Evolutionary conservation across 345 rosid genomes (phyloP).

Genomic region (Raphanus sativus): DNA sequence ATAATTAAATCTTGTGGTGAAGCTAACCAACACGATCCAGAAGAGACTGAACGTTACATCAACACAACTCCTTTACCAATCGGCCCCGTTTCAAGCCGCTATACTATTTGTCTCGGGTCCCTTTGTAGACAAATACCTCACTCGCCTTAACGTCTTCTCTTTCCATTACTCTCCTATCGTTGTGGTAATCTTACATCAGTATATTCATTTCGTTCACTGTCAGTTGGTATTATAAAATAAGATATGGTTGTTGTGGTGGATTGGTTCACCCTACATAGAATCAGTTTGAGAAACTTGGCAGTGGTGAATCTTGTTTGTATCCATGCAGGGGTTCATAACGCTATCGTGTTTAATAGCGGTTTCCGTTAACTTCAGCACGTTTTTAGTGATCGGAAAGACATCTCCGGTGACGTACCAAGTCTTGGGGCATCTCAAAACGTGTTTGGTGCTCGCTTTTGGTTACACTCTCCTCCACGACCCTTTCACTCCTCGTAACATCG

Average conservation of each 20-base stretch:
- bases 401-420: conserved; percentile 98
- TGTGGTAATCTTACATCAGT: conserved; percentile 47
- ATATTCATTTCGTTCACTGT: neutral
- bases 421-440: conserved; percentile 94
- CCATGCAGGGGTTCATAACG: conserved; percentile 70
- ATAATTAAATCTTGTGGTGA: neutral
- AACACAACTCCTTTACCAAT: conserved; percentile 92
- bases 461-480: conserved; percentile 91
- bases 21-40: conserved; percentile 96
- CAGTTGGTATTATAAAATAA: neutral
- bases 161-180: conserved; percentile 75
- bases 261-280: neutral
- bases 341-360: conserved; percentile 91
- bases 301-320: conserved; percentile 1
- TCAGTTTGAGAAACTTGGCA: neutral
- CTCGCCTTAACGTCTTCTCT: conserved; percentile 83
- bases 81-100: conserved; percentile 99
- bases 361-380: conserved; percentile 94
- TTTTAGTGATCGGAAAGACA: conserved; percentile 97
- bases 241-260: neutral
- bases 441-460: conserved; percentile 87
- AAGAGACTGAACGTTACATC: conserved; percentile 92
- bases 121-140: conserved; percentile 81
- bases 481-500: conserved; percentile 74
- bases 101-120: conserved; percentile 94